phyloP scores from a whole-genome alignment of 768 basidiomycete genomes.

The Cubamyces sp. region DNA sequence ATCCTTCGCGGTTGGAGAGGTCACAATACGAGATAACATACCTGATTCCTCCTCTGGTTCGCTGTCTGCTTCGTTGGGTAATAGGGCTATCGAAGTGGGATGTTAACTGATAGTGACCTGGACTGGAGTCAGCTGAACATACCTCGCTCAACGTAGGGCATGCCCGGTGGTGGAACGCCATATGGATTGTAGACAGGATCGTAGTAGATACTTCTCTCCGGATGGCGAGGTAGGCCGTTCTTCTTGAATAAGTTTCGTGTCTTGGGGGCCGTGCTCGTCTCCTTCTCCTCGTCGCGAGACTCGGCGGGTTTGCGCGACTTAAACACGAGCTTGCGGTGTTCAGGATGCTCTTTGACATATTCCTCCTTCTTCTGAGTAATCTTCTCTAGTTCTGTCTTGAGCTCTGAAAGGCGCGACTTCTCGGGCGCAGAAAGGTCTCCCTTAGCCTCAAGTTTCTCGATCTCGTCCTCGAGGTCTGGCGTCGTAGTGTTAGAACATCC shows the following conservation, averaged over 20 bases:
- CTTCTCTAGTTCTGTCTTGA: slow-evolving; percentile 78
- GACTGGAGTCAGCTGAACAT: slow-evolving; percentile 35
- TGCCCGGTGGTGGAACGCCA: slow-evolving; percentile 92
- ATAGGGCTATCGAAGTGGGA: slow-evolving; percentile 47
- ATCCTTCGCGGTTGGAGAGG: not conserved
- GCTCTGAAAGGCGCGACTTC: slow-evolving; percentile 65
- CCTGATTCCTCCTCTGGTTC: slow-evolving; percentile 60
- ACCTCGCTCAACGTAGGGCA: slow-evolving; percentile 94
- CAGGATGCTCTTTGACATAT: slow-evolving; percentile 92
- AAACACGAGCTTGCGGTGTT: slow-evolving; percentile 86
- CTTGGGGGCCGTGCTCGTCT: slow-evolving; percentile 43
- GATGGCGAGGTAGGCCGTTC: slow-evolving; percentile 84
- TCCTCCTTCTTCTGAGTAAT: slow-evolving; percentile 89
- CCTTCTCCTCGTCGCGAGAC: slow-evolving; percentile 45
- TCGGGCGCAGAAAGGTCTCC: slow-evolving; percentile 52
- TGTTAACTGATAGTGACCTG: not conserved
- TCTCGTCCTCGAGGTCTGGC: slow-evolving; percentile 81
- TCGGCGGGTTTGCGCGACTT: slow-evolving; percentile 51
- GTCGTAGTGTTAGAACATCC: not conserved
- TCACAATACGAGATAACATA: not conserved
- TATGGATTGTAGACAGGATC: slow-evolving; percentile 92
- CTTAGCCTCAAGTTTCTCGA: slow-evolving; percentile 63
- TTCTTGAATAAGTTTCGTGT: slow-evolving; percentile 78
- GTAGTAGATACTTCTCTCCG: slow-evolving; percentile 92
- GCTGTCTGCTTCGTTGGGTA: slow-evolving; percentile 64